Conservation (phyloP, 1,284 basidiomycete species). For the Irpex sp. region DNA sequence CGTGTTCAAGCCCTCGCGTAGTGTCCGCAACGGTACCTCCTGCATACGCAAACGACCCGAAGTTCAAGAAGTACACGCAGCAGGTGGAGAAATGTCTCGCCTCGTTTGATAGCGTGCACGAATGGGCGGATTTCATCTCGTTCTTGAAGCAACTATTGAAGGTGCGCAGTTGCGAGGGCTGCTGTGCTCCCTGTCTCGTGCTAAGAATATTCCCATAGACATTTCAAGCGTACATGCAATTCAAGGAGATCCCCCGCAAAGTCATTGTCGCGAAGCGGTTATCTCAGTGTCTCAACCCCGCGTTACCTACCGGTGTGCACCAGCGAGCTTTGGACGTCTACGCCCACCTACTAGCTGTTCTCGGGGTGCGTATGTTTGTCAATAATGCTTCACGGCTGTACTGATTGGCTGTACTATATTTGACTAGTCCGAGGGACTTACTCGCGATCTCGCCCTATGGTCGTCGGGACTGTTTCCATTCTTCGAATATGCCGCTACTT, state of each 20-base stretch:
- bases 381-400: not conserved
- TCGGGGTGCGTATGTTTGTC: slow-evolving; percentile 63
- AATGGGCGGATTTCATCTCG: slow-evolving; percentile 99
- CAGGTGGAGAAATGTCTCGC: slow-evolving; percentile 91
- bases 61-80: slow-evolving; percentile 92
- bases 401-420: not conserved
- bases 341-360: slow-evolving; percentile 82
- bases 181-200: too few relatives aligned
- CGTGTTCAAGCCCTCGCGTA: not conserved
- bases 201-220: slow-evolving; percentile 47
- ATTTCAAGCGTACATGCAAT: slow-evolving; percentile 87
- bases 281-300: slow-evolving; percentile 96
- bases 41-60: slow-evolving; percentile 75
- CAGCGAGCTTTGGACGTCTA: slow-evolving; percentile 97
- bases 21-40: slow-evolving; percentile 24
- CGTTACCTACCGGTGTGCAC: slow-evolving; percentile 94
- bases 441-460: slow-evolving; percentile 90
- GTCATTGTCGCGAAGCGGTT: slow-evolving; percentile 93
- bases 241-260: slow-evolving; percentile 95
- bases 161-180: slow-evolving; percentile 40
- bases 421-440: slow-evolving; percentile 79
- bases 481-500: slow-evolving; percentile 97
- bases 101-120: slow-evolving; percentile 94
- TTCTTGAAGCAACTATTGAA: slow-evolving; percentile 95
- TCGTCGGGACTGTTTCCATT: slow-evolving; percentile 96